phyloP scores from a whole-genome alignment of 2,329 filamentous ascomycete species.

The Fusarium secorum region DNA sequence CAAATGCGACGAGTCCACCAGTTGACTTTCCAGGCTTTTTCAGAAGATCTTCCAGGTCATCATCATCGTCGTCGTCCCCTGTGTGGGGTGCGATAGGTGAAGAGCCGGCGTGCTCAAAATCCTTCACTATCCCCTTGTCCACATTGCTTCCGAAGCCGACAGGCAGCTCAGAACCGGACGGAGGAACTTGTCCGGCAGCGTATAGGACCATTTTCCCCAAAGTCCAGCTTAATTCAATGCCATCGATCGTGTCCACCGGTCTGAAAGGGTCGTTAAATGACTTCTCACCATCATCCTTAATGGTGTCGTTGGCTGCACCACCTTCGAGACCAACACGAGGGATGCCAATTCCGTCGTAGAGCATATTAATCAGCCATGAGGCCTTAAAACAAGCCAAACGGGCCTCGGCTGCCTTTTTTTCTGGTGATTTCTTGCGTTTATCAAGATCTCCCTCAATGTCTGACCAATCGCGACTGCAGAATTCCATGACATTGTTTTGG shows the following conservation, averaged over 20 bases:
- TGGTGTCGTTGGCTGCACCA: slow-evolving; percentile 70
- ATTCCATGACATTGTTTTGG: slow-evolving; percentile 82
- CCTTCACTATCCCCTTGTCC: slow-evolving; percentile 67
- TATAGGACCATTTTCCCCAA: slow-evolving; percentile 96
- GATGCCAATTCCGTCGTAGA: slow-evolving; percentile 95
- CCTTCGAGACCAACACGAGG: slow-evolving; percentile 83
- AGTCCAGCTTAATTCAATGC: slow-evolving; percentile 95
- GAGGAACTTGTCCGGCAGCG: slow-evolving; percentile 85
- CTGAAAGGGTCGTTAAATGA: slow-evolving; percentile 84
- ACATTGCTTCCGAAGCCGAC: slow-evolving; percentile 94
- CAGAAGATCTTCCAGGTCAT: slow-evolving; percentile 70
- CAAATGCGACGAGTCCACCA: slow-evolving; percentile 78
- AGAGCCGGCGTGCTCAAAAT: slow-evolving; percentile 86
- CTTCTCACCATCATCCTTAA: slow-evolving; percentile 74
- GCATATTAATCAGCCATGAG: slow-evolving; percentile 94
- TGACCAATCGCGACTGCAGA: slow-evolving; percentile 85
- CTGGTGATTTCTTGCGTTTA: slow-evolving; percentile 74
- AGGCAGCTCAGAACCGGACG: slow-evolving; percentile 66
- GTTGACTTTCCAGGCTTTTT: slow-evolving; percentile 72
- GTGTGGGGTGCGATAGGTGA: slow-evolving; percentile 45
- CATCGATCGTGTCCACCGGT: slow-evolving; percentile 90
- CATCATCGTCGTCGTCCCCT: slow-evolving; percentile 59
- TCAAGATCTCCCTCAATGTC: slow-evolving; percentile 73
- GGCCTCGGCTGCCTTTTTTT: slow-evolving; percentile 79
- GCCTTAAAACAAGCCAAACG: slow-evolving; percentile 96